Evolutionary conservation across 768 basidiomycete genomes (phyloP), one percentile per base, ranked within the genome.

Genomic region (Macrolepiota albuminosa): DNA sequence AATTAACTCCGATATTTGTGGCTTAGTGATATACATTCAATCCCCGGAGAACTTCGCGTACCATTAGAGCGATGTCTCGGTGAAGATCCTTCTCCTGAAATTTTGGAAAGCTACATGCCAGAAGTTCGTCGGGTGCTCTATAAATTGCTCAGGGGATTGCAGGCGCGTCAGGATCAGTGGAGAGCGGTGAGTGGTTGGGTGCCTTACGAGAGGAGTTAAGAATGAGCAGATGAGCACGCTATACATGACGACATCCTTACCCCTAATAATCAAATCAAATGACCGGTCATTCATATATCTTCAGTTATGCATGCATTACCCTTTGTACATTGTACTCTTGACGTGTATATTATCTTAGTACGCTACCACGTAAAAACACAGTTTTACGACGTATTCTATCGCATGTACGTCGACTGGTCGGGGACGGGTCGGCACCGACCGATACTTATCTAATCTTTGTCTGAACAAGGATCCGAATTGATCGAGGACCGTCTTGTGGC

Each of bases 121-220:
- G 80, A 85, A 57, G 88, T 98, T 40, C 85, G 91, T 50, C 80
- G 78, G 61, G 89, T 95, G 66, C 86, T 98, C 61, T 90, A 86
- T 66, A 85, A 81, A 63, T 82, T 98, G 18, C 78, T 98, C 13
- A 86, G 87, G 63, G 94, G 93, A 13, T 80, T 98, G 18, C 89
- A 93, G 60, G 77, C 72, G 50, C 93, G 92, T 66, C 94, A 96
- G 60, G 76, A 74, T 18, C 68, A 71, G 10, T 82, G 79, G 76
- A 71, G 64, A n/a, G 69, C 71, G 14, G 61, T 52, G 29, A 60
- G 67, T 6, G 64, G 62, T 31, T 49, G 42, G 14, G 50, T 53
- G 34, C 50, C 59, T 29, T 36, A 49, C 16, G 59, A 56, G 26
- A 47, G 50, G 33, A 54, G 54, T 21, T 60, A 46, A 63, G 11